Evolutionary conservation across 805 yeast genomes (phyloP).

Genomic region (Ogataea ganodermae): DNA sequence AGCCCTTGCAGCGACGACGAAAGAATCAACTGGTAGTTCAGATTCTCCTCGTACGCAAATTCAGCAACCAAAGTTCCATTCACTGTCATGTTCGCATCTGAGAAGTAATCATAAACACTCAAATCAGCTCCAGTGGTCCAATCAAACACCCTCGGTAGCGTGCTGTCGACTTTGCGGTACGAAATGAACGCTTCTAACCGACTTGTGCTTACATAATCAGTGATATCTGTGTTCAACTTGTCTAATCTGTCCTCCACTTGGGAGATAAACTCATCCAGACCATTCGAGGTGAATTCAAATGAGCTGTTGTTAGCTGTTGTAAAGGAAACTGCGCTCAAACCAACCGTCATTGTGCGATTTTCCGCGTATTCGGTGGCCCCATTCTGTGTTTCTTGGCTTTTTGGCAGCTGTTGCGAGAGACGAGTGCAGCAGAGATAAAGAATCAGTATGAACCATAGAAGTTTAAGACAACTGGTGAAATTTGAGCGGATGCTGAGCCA

Average conservation of each 20-base stretch:
- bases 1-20: neutral
- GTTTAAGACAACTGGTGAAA: constrained; percentile 4
- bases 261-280: neutral
- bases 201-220: neutral
- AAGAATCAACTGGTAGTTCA: neutral
- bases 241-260: neutral
- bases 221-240: neutral
- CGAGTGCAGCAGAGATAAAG: constrained; percentile 6
- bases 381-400: neutral
- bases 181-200: neutral
- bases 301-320: neutral
- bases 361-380: neutral
- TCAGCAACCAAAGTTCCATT: neutral
- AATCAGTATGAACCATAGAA: constrained; percentile 10
- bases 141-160: neutral
- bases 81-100: neutral
- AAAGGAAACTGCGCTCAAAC: neutral
- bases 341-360: neutral
- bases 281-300: neutral
- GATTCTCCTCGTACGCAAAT: neutral
- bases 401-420: neutral
- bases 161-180: neutral
- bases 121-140: neutral
- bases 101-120: neutral
- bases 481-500: constrained; percentile 22